Evolutionary conservation across 495 filamentous ascomycete genomes (phyloP), one percentile per base, ranked within the genome.

Genomic region (Annulohypoxylon nitens): DNA sequence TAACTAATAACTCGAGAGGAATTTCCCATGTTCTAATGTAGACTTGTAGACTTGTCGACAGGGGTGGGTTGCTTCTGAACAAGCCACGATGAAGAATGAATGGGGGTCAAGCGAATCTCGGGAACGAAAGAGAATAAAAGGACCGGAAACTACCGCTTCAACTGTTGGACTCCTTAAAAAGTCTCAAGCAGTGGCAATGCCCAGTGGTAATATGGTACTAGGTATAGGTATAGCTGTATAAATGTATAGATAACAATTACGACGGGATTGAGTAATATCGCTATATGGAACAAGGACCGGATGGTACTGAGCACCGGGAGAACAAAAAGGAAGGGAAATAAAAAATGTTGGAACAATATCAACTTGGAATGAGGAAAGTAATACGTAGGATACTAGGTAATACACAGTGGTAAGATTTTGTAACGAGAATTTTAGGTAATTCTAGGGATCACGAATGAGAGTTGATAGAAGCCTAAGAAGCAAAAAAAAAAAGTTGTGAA

Each of bases 71-170:
- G 43, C 41, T 25, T 64, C 61, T 57, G 69, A 63, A 59, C 57
- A 57, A 62, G 53, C 66, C 62, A 69, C 71, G 23, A 53, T 34
- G 61, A 74, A 51, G 68, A 70, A 70, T 66, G 69, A 60, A 64
- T 53, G 69, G 60, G 61, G 70, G 47, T 62, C 55, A 12, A 57
- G 63, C 61, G 72, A 75, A 75, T 70, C 67, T 47, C 43, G 43
- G 43, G 72, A 75, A 60, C 16, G 67, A 75, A 70, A 59, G 59
- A 63, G 67, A 74, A 69, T 10, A 59, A 75, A 74, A 74, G 10
- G 72, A 68, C 60, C 67, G 72, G 67, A 70, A 67, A 61, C 61
- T 73, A 47, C 65, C 65, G 65, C 18, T 61, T 18, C 30, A 30
- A 30, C 16, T 36, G 36, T 43, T 55, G n/a, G 30, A 63, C 43